A percentile compares a stretch with the other conserved stretches of the same genome.
These are phyloP conservation scores for Rhodotorula paludigena DNA, from an alignment of 768 basidiomycete genomes.

Conservation along the genomic window DNA sequence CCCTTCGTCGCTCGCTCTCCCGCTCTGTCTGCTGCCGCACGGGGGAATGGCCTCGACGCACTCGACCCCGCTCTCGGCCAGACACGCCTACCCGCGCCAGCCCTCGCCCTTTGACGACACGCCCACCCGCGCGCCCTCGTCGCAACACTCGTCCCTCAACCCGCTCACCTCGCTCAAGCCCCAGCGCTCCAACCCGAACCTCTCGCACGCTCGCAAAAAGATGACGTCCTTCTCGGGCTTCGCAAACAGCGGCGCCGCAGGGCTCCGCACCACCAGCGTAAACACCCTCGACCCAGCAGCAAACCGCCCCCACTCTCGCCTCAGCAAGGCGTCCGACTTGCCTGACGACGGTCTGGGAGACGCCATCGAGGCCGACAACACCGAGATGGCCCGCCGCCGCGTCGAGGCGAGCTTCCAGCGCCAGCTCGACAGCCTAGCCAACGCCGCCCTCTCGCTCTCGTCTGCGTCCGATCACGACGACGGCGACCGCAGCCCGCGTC, in stretches of 20 bases:
- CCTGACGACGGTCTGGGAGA: background rate
- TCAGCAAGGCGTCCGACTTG: constrained; percentile 7
- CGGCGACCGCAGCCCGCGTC: background rate
- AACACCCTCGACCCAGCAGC: background rate
- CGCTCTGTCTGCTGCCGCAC: background rate
- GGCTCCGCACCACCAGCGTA: background rate
- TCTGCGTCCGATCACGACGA: background rate
- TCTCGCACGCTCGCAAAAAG: too few species aligned
- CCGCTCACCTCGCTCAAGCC: constrained; percentile 13
- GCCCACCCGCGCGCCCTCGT: constrained; percentile 28
- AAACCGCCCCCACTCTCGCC: background rate
- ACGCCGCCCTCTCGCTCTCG: constrained; percentile 10
- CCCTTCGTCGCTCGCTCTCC: background rate
- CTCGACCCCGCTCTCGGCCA: constrained; percentile 1
- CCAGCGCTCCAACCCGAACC: background rate
- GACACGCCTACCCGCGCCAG: background rate
- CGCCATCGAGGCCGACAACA: constrained; percentile 30
- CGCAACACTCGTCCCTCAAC: constrained; percentile 9
- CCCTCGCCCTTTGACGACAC: background rate
- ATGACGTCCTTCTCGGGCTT: constrained; percentile 4
- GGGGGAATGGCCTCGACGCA: background rate
- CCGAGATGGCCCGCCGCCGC: constrained; percentile 24
- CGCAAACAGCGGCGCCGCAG: background rate
- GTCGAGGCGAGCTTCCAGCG: constrained; percentile 23
- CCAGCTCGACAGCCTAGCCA: constrained; percentile 22